Evolutionary conservation across 371 early-diverging fungal genomes (phyloP).

Genomic region (Apophysomyces sp.): DNA sequence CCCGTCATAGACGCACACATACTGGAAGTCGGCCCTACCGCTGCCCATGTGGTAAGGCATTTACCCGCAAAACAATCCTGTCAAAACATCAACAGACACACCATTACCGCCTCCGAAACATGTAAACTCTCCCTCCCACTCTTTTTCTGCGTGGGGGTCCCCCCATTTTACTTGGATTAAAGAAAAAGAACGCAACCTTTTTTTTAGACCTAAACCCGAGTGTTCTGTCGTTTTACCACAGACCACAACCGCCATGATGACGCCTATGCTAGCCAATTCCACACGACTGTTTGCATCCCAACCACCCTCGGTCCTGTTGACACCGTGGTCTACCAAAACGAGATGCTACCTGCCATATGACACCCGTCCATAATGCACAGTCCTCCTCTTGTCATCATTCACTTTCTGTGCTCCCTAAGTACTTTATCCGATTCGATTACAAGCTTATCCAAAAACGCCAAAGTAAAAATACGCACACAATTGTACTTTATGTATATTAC

Average conservation of each 20-base stretch:
- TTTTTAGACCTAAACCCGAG: background rate
- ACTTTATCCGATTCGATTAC: too few species aligned
- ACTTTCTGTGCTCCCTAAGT: too few species aligned
- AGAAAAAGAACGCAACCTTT: too few species aligned
- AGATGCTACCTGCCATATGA: background rate
- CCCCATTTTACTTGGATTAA: too few species aligned
- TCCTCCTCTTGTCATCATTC: too few species aligned
- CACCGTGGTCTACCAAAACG: background rate
- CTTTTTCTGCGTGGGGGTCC: too few species aligned
- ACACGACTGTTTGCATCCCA: background rate
- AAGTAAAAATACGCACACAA: too few species aligned
- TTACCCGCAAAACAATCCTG: slow-evolving; percentile 17
- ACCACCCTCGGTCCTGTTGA: background rate
- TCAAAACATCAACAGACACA: slow-evolving; percentile 11
- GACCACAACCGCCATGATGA: background rate
- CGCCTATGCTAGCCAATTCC: background rate
- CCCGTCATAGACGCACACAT: slow-evolving; percentile 29
- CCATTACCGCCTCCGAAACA: background rate
- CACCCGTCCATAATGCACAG: too few species aligned
- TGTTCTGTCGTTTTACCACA: background rate
- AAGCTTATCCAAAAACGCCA: too few species aligned
- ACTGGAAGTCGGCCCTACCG: slow-evolving; percentile 23
- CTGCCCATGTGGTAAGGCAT: slow-evolving; percentile 17
- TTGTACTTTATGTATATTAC: too few species aligned
- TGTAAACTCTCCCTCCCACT: too few species aligned